Evolutionary conservation across 495 filamentous ascomycete species (phyloP).

Genomic region (Tuber microsphaerosporum): DNA sequence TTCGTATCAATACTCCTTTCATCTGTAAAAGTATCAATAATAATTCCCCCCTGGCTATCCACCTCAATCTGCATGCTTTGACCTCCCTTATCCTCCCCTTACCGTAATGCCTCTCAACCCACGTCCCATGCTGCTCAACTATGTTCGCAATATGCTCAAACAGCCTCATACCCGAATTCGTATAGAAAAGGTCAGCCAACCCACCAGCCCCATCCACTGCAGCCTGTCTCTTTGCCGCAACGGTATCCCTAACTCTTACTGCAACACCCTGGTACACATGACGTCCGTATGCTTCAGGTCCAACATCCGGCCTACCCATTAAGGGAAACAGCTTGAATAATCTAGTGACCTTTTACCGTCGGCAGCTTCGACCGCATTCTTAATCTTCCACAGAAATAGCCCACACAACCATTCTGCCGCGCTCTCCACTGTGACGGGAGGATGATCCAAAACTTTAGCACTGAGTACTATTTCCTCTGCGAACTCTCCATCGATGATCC

Average conservation of each 20-base stretch:
- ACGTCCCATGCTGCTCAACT: conserved; percentile 76
- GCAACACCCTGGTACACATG: conserved; percentile 95
- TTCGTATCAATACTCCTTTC: conserved; percentile 75
- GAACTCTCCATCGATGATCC: conserved; percentile 76
- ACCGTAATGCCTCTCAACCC: conserved; percentile 92
- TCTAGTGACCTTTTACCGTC: conserved; percentile 84
- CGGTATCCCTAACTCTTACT: conserved; percentile 65
- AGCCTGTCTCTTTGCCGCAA: conserved; percentile 52
- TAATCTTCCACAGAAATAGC: conserved; percentile 88
- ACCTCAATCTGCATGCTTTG: conserved; percentile 84
- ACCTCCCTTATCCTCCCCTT: conserved; percentile 88
- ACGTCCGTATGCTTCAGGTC: conserved; percentile 84
- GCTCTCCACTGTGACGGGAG: conserved; percentile 75
- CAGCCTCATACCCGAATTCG: conserved; percentile 76
- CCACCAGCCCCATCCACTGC: conserved; percentile 45
- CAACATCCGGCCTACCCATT: conserved; percentile 81
- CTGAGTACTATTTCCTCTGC: conserved; percentile 89
- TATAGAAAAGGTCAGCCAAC: conserved; percentile 79
- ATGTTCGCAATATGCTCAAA: conserved; percentile 98
- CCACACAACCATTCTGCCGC: conserved; percentile 80
- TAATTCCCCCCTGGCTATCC: conserved; percentile 94
- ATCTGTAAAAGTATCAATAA: conserved; percentile 90
- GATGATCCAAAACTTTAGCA: conserved; percentile 88
- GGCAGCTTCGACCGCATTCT: conserved; percentile 75
- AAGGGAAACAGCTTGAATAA: conserved; percentile 98